Evolutionary conservation across 208 protist species (phyloP).

Genomic region (Leishmania mexicana): DNA sequence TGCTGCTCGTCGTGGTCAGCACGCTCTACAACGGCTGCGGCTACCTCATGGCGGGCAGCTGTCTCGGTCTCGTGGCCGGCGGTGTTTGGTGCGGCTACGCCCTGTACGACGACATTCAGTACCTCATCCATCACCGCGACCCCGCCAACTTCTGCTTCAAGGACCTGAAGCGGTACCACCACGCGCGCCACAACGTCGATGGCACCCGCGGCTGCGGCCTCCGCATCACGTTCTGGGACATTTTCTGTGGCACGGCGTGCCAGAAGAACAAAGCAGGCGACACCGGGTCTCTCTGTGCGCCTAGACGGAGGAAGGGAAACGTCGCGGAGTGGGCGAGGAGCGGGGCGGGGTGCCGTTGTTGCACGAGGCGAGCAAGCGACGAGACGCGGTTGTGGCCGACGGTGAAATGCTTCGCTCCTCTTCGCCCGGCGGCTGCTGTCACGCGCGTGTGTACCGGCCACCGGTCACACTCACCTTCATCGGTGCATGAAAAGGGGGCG

Average conservation of each 20-base stretch:
- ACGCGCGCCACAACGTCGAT: slow-evolving; percentile 61
- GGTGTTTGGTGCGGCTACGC: slow-evolving; percentile 50
- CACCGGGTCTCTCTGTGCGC: too few species aligned
- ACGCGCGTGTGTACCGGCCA: not conserved
- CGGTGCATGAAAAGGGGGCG: too few species aligned
- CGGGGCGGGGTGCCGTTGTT: too few species aligned
- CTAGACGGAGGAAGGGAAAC: not conserved
- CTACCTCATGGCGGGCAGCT: slow-evolving; percentile 40
- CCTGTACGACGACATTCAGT: slow-evolving; percentile 54
- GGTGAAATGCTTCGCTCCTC: too few species aligned
- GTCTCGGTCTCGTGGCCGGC: slow-evolving; percentile 40
- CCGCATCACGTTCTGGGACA: slow-evolving; percentile 55
- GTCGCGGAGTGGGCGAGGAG: not conserved
- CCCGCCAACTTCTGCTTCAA: slow-evolving; percentile 46
- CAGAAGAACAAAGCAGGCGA: slow-evolving; percentile 19
- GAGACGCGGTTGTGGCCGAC: too few species aligned
- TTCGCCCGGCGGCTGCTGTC: not conserved
- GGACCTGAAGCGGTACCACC: slow-evolving; percentile 58
- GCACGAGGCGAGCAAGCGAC: too few species aligned
- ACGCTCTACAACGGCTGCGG: slow-evolving; percentile 38
- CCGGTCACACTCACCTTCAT: too few species aligned
- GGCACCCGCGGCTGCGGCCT: slow-evolving; percentile 47
- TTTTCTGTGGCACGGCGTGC: slow-evolving; percentile 42
- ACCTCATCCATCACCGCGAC: slow-evolving; percentile 47
- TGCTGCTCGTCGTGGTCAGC: slow-evolving; percentile 39